Percentiles rank a stretch among this genome's conserved stretches.
Conservation (phyloP, 495 filamentous ascomycete species). For the Neurospora terricola region DNA sequence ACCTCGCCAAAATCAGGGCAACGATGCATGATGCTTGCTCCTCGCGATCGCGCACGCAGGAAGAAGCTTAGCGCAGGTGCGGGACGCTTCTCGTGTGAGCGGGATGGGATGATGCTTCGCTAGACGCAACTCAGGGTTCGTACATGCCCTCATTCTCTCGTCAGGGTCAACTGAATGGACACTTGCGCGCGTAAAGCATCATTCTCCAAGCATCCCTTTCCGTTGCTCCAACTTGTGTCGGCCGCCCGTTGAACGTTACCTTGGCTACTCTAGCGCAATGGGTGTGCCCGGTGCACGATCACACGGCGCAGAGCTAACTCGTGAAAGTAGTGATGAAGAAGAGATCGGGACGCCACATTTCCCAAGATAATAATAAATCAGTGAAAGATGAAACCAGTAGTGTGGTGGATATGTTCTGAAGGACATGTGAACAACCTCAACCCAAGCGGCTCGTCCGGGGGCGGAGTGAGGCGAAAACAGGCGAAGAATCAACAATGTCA, state of each 20-base stretch:
- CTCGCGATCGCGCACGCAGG: background rate
- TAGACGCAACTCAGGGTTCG: background rate
- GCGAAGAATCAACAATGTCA: background rate
- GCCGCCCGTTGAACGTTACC: background rate
- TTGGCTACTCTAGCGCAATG: background rate
- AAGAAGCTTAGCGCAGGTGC: background rate
- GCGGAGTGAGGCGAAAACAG: background rate
- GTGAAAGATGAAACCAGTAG: background rate
- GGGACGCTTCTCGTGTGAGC: background rate
- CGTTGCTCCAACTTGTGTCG: background rate
- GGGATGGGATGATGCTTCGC: background rate
- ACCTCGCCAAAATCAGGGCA: background rate
- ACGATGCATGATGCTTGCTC: background rate
- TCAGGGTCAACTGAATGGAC: background rate
- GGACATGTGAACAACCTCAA: background rate
- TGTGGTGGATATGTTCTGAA: background rate
- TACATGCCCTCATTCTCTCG: background rate
- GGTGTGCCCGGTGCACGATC: background rate
- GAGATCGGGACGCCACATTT: background rate
- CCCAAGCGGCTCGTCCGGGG: background rate
- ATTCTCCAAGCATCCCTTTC: background rate
- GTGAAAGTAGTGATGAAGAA: background rate
- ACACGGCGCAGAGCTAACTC: background rate
- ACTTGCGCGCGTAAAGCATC: background rate
- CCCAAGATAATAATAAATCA: background rate